phyloP scores from a whole-genome alignment of 106 monocot species.

The Acanthochlamys bracteata region DNA sequence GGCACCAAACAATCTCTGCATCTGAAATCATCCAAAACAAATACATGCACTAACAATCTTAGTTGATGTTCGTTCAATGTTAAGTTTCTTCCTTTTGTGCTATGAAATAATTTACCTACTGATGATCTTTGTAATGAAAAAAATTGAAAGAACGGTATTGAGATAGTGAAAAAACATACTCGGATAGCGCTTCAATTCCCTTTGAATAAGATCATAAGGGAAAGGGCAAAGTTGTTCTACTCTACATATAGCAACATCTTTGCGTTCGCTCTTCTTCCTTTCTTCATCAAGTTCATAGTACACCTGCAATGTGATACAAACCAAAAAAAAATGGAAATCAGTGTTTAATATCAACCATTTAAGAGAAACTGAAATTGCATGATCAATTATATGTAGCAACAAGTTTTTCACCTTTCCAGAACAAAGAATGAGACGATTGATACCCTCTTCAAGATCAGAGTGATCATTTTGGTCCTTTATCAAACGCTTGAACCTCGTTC shows the following conservation, averaged over 20 bases:
- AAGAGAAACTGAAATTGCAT: too few relatives aligned
- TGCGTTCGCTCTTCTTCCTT: conserved; percentile 43
- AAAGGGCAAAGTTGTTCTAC: conserved; percentile 95
- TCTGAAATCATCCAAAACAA: conserved; percentile 26
- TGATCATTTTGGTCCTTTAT: conserved; percentile 86
- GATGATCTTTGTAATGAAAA: neutral
- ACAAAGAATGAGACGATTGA: conserved; percentile 70
- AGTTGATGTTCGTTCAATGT: neutral
- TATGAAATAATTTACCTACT: neutral
- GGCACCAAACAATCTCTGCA: conserved; percentile 91
- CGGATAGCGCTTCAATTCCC: conserved; percentile 94
- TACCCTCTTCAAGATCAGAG: conserved; percentile 74
- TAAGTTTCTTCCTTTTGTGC: neutral
- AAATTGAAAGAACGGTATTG: neutral
- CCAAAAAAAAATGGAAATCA: too few relatives aligned
- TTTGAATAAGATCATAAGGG: conserved; percentile 85
- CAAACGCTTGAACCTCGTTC: conserved; percentile 95
- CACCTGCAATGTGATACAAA: conserved; percentile 37
- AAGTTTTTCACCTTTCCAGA: conserved; percentile 93
- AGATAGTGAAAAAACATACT: conserved; percentile 36
- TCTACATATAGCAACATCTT: conserved; percentile 89
- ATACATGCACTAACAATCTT: neutral
- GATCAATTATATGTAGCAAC: too few relatives aligned
- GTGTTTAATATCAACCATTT: too few relatives aligned
- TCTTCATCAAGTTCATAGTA: conserved; percentile 92